Evolutionary conservation across 495 filamentous ascomycete genomes (phyloP), one percentile per base, ranked within the genome.

Genomic region (Xeromyces bisporus): DNA sequence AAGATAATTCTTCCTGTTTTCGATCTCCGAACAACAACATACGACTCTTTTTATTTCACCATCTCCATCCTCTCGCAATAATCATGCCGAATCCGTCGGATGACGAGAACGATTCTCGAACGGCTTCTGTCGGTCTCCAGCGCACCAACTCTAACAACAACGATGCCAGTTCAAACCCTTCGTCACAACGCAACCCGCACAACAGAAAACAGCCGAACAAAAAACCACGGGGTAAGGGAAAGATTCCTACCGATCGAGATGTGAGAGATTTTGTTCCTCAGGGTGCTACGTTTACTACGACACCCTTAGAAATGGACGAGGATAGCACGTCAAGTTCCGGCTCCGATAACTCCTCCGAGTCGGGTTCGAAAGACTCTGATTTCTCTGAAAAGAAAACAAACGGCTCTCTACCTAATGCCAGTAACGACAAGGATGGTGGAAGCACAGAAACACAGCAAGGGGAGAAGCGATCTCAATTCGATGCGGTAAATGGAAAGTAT

Each of bases 31-130:
- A n/a, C n/a, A n/a, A n/a, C n/a, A n/a, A n/a, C n/a, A n/a, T n/a
- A n/a, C n/a, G n/a, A n/a, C n/a, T n/a, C n/a, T n/a, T n/a, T n/a
- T n/a, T n/a, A n/a, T n/a, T n/a, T n/a, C n/a, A n/a, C n/a, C n/a
- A n/a, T n/a, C n/a, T n/a, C n/a, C n/a, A n/a, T n/a, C n/a, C n/a
- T n/a, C n/a, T n/a, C n/a, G n/a, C n/a, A 26, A 3, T 10, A 26
- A 1, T 15, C 26, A 61, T 56, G 55, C 12, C 51, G 14, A 46
- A 48, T 28, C 36, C 38, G 18, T 46, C 50, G 6, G 52, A 41
- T 23, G 57, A 58, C 35, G 57, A 64, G 10, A 37, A 48, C 8
- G 60, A 64, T 33, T 64, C 60, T 7, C 46, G 60, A 26, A 64
- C 50, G 18, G 56, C 56, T 16, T 46, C 51, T 3, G 42, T 62